A percentile compares a stretch with the other conserved stretches of the same genome.
Conservation (phyloP, 306 rosid genomes). For the Lathyrus tuberosus region DNA sequence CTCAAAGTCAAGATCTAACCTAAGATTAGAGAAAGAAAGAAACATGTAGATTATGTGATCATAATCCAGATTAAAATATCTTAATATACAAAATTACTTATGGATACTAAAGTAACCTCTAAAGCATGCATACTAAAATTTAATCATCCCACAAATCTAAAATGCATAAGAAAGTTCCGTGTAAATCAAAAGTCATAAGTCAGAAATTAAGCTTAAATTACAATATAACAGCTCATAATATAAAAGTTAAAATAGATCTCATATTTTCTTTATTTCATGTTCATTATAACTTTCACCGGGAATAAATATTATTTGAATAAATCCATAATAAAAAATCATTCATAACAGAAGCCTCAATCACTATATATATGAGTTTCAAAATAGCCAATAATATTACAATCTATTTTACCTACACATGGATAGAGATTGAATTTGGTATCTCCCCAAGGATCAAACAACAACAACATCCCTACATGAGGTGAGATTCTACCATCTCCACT, state of each 20-base stretch:
- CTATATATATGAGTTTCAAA: no score
- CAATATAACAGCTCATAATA: conserved; percentile 4
- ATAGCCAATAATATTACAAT: no score
- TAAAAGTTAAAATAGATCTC: not conserved
- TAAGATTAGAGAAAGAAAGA: not conserved
- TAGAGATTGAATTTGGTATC: no score
- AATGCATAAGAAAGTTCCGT: not conserved
- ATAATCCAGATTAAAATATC: not conserved
- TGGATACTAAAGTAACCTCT: not conserved
- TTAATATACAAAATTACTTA: not conserved
- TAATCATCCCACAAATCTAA: not conserved
- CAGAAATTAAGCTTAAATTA: not conserved
- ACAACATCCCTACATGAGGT: no score
- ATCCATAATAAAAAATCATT: not conserved
- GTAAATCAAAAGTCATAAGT: not conserved
- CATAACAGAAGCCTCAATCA: no score
- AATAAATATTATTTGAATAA: not conserved
- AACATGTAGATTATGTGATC: conserved; percentile 1
- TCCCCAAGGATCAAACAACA: no score
- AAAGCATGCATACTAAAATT: not conserved
- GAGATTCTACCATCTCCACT: no score
- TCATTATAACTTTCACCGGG: not conserved
- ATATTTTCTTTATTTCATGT: not conserved
- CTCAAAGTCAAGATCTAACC: conserved; percentile 5
- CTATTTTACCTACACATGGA: no score